These are phyloP conservation scores for Aspergillus phoenicis DNA, from an alignment of 2,329 filamentous ascomycete species.

Conservation along the genomic window DNA sequence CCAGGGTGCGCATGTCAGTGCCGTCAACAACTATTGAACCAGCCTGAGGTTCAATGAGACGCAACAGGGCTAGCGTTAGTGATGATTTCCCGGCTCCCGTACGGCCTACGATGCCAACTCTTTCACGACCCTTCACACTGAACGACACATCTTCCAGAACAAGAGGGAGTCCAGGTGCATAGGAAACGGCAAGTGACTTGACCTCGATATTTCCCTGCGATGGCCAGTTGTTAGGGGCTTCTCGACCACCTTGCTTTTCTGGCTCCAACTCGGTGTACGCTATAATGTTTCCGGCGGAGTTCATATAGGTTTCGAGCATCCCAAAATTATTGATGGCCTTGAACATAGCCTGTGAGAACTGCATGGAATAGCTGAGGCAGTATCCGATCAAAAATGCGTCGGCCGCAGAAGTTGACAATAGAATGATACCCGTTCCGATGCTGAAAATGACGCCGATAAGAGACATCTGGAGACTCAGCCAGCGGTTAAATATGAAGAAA, in stretches of 20 bases:
- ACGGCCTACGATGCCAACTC: not conserved
- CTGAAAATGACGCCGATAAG: not conserved
- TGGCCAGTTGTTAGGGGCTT: not conserved
- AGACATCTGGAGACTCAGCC: conserved; percentile 1
- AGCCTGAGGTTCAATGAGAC: not conserved
- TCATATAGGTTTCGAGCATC: not conserved
- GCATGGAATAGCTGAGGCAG: not conserved
- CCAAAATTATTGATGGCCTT: not conserved
- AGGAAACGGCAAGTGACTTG: not conserved
- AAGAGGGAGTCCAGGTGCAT: not conserved
- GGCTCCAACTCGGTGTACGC: not conserved
- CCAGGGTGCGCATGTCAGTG: not conserved
- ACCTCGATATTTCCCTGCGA: not conserved
- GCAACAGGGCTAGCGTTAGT: conserved; percentile 1
- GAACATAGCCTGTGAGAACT: not conserved
- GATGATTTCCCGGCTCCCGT: conserved; percentile 8
- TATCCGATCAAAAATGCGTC: not conserved
- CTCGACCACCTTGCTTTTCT: not conserved
- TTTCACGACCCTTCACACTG: not conserved
- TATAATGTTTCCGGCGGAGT: not conserved
- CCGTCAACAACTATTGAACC: conserved; percentile 1
- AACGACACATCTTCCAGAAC: not conserved
- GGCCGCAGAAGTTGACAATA: not conserved
- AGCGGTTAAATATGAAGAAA: not conserved
- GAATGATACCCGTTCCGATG: not conserved